Percentiles rank a stretch among this genome's conserved stretches.
These are phyloP conservation scores for Diaporthe velutina DNA, from an alignment of 2,329 filamentous ascomycete species.

Conservation along the genomic window DNA sequence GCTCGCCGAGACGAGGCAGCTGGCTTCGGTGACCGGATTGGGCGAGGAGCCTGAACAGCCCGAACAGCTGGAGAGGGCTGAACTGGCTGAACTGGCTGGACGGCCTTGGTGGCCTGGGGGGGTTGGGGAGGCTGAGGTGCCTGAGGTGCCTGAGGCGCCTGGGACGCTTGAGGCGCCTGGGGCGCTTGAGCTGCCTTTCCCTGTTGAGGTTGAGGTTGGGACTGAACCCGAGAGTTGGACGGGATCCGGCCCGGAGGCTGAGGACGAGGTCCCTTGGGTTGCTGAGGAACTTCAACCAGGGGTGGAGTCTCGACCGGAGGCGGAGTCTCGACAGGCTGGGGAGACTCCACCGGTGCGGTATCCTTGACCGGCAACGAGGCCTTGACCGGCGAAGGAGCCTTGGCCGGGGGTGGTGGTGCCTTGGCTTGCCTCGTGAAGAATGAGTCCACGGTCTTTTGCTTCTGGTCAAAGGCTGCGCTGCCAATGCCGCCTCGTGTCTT, in stretches of 20 bases:
- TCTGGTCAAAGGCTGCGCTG: conserved; percentile 79
- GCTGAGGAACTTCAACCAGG: not conserved
- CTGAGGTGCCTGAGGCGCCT: too few species aligned
- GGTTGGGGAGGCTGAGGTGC: not conserved
- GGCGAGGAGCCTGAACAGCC: conserved; percentile 14
- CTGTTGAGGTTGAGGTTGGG: not conserved
- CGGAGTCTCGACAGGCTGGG: not conserved
- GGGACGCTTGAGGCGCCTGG: not conserved
- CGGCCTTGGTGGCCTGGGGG: not conserved
- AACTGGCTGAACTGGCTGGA: not conserved
- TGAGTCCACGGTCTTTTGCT: conserved; percentile 80
- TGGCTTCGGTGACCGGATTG: conserved; percentile 5
- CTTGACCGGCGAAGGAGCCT: conserved; percentile 1
- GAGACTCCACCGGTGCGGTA: not conserved
- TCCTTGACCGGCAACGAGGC: not conserved
- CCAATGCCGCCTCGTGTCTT: conserved; percentile 87
- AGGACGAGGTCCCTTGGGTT: conserved; percentile 13
- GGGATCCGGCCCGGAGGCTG: not conserved
- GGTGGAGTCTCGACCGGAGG: not conserved
- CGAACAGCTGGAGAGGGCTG: not conserved
- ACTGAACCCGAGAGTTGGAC: not conserved
- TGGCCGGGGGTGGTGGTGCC: conserved; percentile 57
- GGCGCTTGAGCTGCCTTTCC: not conserved
- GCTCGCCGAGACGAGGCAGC: conserved; percentile 6
- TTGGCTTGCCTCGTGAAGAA: conserved; percentile 74